Base-by-base conservation (phyloP, 306 rosid species). In the Trifolium pratense region DNA sequence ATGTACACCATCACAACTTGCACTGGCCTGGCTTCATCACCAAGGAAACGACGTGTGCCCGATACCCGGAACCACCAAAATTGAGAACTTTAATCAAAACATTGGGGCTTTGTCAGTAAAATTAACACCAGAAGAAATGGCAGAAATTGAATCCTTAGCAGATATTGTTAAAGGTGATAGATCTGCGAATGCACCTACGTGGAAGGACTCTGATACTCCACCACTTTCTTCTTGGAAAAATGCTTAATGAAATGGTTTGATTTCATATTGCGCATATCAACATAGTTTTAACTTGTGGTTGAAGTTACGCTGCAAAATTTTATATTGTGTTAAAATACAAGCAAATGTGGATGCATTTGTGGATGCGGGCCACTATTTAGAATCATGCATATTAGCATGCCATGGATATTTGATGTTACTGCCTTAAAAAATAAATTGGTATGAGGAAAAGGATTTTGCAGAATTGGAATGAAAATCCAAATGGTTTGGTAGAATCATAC, bases 11-110 rank as follows among this genome's bases (percentile, higher is more conserved):
- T 36, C 96, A 15, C 92, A 87, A 61, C 86, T 86, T 36, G 90
- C 89, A 15, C 31, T 43, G 3, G 49, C 49, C 16, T 43, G 49
- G 49, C 49, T 43, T 43, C 49, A 43, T 43, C 49, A 43, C 70
- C 89, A 89, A 55, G 92, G 96, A 21, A 84, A 78, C 1, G 92
- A 87, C 3, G 90, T 87, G 64, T 82, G 87, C 36, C 90, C 92
- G 0, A 89, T 87, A 14, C 97, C 97, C 0, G 96, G 97, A 84
- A 92, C 97, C 36, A 92, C 97, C 3, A 88, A 90, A 77, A 70
- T 84, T 13, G 82, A 76, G 74, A 88, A 90, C 81, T 64, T 92
- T 0, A 73, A 90, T 55, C 80, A 89, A 52, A 92, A 92, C 58
- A 80, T 88, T 2, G 88, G 73, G 1, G 92, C 92, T 60, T 66